Evolutionary conservation across 371 early-diverging fungal genomes (phyloP).

Genomic region (Blakeslea trispora): DNA sequence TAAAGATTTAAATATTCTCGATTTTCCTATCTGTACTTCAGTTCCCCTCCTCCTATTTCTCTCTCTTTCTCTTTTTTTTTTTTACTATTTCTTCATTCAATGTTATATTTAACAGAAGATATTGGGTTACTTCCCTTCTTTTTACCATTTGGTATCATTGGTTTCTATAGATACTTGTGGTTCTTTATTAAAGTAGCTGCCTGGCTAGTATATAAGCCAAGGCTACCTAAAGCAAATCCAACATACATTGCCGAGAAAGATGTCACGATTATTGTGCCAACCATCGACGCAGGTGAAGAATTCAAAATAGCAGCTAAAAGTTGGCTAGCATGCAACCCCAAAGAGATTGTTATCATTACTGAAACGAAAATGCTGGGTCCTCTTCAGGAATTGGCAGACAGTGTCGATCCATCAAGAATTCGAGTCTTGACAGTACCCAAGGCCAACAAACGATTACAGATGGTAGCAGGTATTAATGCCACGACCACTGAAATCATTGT

Average conservation of each 20-base stretch:
- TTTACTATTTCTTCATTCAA: conserved; percentile 16
- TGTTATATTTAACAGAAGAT: conserved; percentile 77
- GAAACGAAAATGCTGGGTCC: conserved; percentile 57
- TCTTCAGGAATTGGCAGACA: conserved; percentile 48
- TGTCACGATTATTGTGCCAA: conserved; percentile 76
- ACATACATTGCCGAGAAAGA: conserved; percentile 58
- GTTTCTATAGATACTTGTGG: conserved; percentile 75
- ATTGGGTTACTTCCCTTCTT: conserved; percentile 64
- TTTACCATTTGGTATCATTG: conserved; percentile 73
- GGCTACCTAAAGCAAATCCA: conserved; percentile 51
- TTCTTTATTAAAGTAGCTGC: conserved; percentile 63
- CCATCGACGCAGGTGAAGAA: conserved; percentile 79
- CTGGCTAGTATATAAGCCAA: conserved; percentile 58
- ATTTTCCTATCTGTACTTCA: background rate
- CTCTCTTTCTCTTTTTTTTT: conserved; percentile 3
- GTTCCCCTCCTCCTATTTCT: conserved; percentile 3
- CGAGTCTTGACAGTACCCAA: conserved; percentile 55
- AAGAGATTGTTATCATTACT: conserved; percentile 63
- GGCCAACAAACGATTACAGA: conserved; percentile 72
- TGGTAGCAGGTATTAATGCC: conserved; percentile 71
- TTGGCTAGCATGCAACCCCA: conserved; percentile 70
- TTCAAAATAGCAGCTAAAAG: conserved; percentile 67
- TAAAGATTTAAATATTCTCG: conserved; percentile 4
- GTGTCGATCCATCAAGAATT: conserved; percentile 47
- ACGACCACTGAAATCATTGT: conserved; percentile 69